Base-by-base conservation (phyloP, 1,284 basidiomycete species). In the Trichosporon asahii region DNA sequence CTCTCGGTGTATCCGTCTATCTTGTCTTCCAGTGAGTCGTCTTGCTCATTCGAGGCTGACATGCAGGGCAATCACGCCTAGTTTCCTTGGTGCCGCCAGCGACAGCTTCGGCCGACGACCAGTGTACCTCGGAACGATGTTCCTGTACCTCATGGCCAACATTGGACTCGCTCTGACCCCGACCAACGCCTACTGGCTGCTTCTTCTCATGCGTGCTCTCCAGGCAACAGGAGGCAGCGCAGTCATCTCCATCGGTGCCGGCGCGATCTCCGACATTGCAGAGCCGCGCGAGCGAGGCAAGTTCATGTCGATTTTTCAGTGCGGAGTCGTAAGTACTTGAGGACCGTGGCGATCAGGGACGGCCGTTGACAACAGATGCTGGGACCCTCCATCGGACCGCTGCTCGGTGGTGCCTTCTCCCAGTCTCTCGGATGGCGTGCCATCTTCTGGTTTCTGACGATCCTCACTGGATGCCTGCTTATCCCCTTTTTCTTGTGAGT, bases 161-260 rank as follows among this genome's bases (percentile, higher is more conserved):
- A 76, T 83, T 33, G 82, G 81, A 3, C 69, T 84, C 25, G 82
- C 82, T 1, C 65, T 82, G 25, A 78, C 75, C 53, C 81, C 82
- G 0, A 82, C 80, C 0, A 73, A 66, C 6, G 68, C 74, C 6
- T 84, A 80, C 70, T 82, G 80, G 80, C 71, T 81, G 0, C 75
- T 84, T 27, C 71, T 84, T 8, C 70, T 83, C 14, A 69, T 84
- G 6, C 73, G 83, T 8, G 77, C 76, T 8, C 35, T 84, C 15
- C 82, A 84, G 71, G 73, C 79, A 0, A 81, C 79, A 1, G 83
- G 83, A 4, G 81, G 80, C 2, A 80, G 79, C 21, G 80, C 82
- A 2, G 80, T 83, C 21, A 82, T 84, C 27, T 69, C 77, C 0
- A 82, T 84, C 18, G 82, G 82, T 4, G 77, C 79, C 11, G 83